phyloP scores from a whole-genome alignment of 1,284 basidiomycete genomes.

The Trichosporon ovoides region DNA sequence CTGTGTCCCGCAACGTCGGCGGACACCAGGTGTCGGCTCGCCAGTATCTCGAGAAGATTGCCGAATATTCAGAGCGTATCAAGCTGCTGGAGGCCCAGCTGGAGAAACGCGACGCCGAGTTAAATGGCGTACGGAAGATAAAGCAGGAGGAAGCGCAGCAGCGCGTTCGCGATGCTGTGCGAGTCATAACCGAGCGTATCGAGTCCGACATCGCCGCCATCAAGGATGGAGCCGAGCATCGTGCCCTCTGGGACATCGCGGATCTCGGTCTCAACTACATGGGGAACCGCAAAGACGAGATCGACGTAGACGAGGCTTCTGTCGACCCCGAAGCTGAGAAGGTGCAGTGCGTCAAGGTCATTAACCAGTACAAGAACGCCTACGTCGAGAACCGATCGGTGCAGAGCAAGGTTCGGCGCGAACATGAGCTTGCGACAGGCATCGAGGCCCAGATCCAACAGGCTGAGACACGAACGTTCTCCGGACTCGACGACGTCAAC shows the following conservation, averaged over 20 bases:
- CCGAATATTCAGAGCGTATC: conserved; percentile 52
- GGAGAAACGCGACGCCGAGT: conserved; percentile 29
- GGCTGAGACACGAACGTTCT: conserved; percentile 69
- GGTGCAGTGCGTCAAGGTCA: conserved; percentile 63
- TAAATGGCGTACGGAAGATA: conserved; percentile 50
- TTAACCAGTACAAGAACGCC: conserved; percentile 64
- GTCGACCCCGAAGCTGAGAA: conserved; percentile 59
- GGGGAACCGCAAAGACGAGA: conserved; percentile 60
- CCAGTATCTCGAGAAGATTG: conserved; percentile 88
- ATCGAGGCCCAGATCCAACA: conserved; percentile 77
- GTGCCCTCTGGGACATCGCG: conserved; percentile 70
- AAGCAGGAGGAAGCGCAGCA: conserved; percentile 63
- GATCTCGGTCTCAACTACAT: conserved; percentile 64
- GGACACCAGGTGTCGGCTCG: conserved; percentile 89
- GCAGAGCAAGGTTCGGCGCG: conserved; percentile 60
- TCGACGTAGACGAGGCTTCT: conserved; percentile 51
- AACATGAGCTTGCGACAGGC: conserved; percentile 69
- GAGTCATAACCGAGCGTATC: conserved; percentile 63
- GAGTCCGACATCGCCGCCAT: conserved; percentile 65
- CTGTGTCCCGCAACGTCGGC: conserved; percentile 80
- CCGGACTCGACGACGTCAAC: conserved; percentile 64
- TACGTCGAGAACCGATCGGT: conserved; percentile 60
- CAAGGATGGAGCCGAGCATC: conserved; percentile 67
- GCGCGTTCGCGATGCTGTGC: conserved; percentile 65
- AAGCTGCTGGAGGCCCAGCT: conserved; percentile 65